Evolutionary conservation across 2,329 filamentous ascomycete species (phyloP), one percentile per base, ranked within the genome.

Genomic region (Cytospora piceicola): DNA sequence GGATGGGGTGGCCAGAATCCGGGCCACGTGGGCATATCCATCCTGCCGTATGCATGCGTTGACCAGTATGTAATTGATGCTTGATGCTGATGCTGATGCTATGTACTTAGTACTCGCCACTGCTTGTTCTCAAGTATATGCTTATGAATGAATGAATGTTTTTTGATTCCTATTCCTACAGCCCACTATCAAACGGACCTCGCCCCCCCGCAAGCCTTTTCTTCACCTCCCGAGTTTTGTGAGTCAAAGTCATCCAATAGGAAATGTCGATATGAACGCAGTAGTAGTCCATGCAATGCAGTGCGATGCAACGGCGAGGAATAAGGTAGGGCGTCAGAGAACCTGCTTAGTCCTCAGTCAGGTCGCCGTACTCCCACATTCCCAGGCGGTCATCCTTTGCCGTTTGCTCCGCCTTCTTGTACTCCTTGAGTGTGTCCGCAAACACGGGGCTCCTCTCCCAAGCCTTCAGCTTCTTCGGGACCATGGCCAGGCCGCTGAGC

Each of bases 291-390:
- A 34, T 36, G 34, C 34, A 36, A 36, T 36, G 34, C 34, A 36
- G 15, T 8, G 34, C 14, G 15, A 36, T 8, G 42, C 14, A 14
- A 36, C 3, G 42, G 42, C 17, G 42, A 46, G 17, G 42, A n/a
- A 9, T 46, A 17, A 22, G 46, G 11, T 14, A 49, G 20, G 5
- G 42, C 42, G 17, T 46, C 42, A 22, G 42, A 7, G n/a, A 58
- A 15, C 46, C 46, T 32, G n/a, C 46, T 77, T 88, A 93, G 74
- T 96, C 93, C 81, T 97, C 94, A 17, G 93, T 96, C 74, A 97
- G 84, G 77, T 98, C 95, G 71, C 95, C 95, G 78, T 98, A 99
- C 85, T 99, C 95, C 94, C 94, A 99, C 86, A 97, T 95, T 53
- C 95, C 95, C 70, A 88, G 83, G 69, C 93, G 87, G 65, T 89